Evolutionary conservation across 441 rosid species (phyloP).

Genomic region (Erysimum pusillum): DNA sequence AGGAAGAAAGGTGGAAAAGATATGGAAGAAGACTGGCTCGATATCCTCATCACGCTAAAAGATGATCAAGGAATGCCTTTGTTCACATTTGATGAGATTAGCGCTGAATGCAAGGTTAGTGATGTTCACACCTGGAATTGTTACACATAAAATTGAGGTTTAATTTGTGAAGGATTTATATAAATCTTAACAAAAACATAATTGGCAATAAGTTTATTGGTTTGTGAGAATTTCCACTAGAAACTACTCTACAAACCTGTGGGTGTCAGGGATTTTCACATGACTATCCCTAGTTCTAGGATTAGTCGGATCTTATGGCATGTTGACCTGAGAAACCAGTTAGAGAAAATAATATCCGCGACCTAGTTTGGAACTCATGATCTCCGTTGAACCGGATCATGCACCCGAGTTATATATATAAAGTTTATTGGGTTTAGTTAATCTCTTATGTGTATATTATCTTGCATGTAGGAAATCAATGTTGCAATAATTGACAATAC

Average conservation of each 20-base stretch:
- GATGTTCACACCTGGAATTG: neutral
- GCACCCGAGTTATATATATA: no score
- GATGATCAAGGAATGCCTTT: conserved; percentile 43
- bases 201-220: neutral
- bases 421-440: no score
- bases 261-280: no score
- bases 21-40: conserved; percentile 51
- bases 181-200: neutral
- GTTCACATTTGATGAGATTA: conserved; percentile 46
- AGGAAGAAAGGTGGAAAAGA: conserved; percentile 8
- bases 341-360: no score
- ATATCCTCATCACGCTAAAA: conserved; percentile 45
- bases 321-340: no score
- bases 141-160: neutral
- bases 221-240: no score
- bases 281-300: no score
- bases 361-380: no score
- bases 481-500: conserved; percentile 54
- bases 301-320: no score
- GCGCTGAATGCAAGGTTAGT: conserved; percentile 45
- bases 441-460: neutral
- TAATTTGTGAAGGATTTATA: neutral
- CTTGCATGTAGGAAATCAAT: conserved; percentile 46
- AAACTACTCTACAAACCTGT: no score
- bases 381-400: no score